These are phyloP conservation scores for Aspergillus sclerotialis DNA, from an alignment of 2,329 filamentous ascomycete species.

Conservation along the genomic window DNA sequence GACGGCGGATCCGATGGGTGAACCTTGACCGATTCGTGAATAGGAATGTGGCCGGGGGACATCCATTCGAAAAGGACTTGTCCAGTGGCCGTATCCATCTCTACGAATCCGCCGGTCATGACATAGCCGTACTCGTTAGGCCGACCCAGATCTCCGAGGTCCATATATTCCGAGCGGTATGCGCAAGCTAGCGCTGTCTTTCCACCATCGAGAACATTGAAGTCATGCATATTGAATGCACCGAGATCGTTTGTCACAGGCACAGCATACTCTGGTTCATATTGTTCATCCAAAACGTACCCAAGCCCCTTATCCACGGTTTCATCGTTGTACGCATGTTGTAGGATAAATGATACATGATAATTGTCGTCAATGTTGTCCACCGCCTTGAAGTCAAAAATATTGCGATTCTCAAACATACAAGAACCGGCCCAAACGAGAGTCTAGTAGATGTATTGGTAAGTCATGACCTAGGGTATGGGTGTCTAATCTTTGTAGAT, in stretches of 20 bases:
- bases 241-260: slow-evolving; percentile 19
- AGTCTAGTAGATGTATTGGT: too few relatives aligned
- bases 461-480: too few relatives aligned
- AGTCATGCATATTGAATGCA: slow-evolving; percentile 37
- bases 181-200: slow-evolving; percentile 25
- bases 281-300: slow-evolving; percentile 43
- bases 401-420: slow-evolving; percentile 40
- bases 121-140: slow-evolving; percentile 25
- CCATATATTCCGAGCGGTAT: slow-evolving; percentile 15
- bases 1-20: slow-evolving; percentile 9
- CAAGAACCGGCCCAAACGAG: slow-evolving; percentile 45
- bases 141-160: slow-evolving; percentile 23
- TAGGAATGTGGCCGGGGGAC: slow-evolving; percentile 22
- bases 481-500: too few relatives aligned
- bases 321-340: slow-evolving; percentile 24
- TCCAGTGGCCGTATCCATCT: slow-evolving; percentile 29
- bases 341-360: slow-evolving; percentile 43
- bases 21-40: slow-evolving; percentile 25
- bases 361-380: slow-evolving; percentile 36
- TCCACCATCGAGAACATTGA: slow-evolving; percentile 30
- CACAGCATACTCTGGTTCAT: slow-evolving; percentile 37
- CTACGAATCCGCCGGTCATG: slow-evolving; percentile 30
- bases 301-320: slow-evolving; percentile 39
- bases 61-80: slow-evolving; percentile 32
- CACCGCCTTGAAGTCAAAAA: slow-evolving; percentile 42